Evolutionary conservation across 2,329 filamentous ascomycete genomes (phyloP), one percentile per base, ranked within the genome.

Genomic region (Samsoniella hepiali): DNA sequence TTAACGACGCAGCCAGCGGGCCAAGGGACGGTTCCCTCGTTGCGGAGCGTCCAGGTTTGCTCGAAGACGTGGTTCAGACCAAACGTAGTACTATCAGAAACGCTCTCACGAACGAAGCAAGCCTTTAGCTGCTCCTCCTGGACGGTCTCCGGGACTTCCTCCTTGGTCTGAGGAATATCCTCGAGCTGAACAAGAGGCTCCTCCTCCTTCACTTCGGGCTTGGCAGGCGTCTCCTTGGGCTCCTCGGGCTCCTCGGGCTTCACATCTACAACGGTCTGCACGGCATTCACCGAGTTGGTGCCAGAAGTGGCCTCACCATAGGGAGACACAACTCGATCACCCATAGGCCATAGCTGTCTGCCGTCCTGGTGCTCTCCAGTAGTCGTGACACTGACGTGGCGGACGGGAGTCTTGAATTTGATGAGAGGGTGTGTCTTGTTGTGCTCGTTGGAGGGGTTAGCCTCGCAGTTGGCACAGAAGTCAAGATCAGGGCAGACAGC

Each of bases 341-440:
- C 93, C 83, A 96, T 87, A 44, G 82, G 74, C n/a, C 84, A 83
- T 72, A 90, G 83, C 50, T 77, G 77, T 65, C 85, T 82, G 58
- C 90, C 90, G 68, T 87, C 81, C 64, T 84, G 84, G 69, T 92
- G 87, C 76, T 96, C 91, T 60, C 89, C 90, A 67, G 90, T 83
- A 9, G 94, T 98, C 57, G 88, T 93, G 59, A 99, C 91, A 66
- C 86, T 93, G 42, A 97, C 91, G 69, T 91, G 89, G 68, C 91
- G 90, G 56, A 99, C 89, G 10, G 94, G 91, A 2, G 91, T 96
- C 84, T 92, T 96, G 82, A 99, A 93, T 80, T 97, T 97, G 81
- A 99, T 93, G 69, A 99, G 81, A 34, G 95, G 95, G 71, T 99
- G 95, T n/a, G 93, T 96, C 76, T 88, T 88, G 81, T 98, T 97